phyloP scores from a whole-genome alignment of 345 rosid genomes.

The Citrus cavaleriei region DNA sequence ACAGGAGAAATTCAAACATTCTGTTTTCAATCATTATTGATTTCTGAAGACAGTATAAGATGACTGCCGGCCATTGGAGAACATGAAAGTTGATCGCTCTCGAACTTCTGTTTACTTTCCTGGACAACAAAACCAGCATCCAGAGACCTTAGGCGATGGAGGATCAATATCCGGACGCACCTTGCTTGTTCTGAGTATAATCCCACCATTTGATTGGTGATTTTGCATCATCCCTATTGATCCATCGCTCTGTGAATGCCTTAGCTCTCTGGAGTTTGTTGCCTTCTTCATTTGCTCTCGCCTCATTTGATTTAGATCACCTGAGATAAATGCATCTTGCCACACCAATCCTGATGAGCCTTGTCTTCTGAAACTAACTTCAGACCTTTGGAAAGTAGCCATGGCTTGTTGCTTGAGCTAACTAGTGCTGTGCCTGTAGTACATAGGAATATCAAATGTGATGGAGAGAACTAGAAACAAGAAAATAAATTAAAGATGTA shows the following conservation, averaged over 20 bases:
- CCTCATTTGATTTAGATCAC: conserved; percentile 6
- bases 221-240: not conserved
- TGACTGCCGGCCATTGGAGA: too few relatives aligned
- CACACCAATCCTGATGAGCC: conserved; percentile 15
- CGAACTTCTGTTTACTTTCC: not conserved
- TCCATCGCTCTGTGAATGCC: conserved; percentile 6
- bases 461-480: not conserved
- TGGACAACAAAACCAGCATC: not conserved
- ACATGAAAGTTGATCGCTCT: too few relatives aligned
- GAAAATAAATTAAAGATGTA: not conserved
- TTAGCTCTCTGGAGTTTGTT: not conserved
- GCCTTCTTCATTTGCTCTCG: not conserved
- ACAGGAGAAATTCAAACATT: too few relatives aligned
- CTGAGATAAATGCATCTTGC: conserved; percentile 2
- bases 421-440: too few relatives aligned
- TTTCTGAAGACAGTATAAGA: too few relatives aligned
- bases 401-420: not conserved
- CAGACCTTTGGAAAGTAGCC: conserved; percentile 14
- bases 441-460: too few relatives aligned
- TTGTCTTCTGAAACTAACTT: conserved; percentile 9
- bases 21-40: too few relatives aligned
- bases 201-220: not conserved
- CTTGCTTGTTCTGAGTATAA: not conserved
- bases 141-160: not conserved
- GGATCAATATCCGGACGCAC: conserved; percentile 7